Evolutionary conservation across 2,329 filamentous ascomycete species (phyloP).

Genomic region (Lasiodiplodia hormozganensis): DNA sequence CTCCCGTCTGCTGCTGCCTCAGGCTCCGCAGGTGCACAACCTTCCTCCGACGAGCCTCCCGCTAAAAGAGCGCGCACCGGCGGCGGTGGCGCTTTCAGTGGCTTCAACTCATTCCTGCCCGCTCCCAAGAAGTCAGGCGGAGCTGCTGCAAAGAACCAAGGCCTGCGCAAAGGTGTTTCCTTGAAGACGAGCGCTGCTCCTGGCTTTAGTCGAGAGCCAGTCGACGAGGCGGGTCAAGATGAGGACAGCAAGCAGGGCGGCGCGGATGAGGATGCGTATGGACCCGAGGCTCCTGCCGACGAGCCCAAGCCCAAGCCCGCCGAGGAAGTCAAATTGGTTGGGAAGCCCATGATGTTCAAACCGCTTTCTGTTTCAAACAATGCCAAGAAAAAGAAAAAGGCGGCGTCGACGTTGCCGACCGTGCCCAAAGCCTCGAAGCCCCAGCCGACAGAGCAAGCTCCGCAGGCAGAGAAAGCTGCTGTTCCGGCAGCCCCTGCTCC

Average conservation of each 20-base stretch:
- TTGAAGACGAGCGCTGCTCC: slow-evolving; percentile 84
- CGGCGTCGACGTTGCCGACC: background rate
- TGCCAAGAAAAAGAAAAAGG: slow-evolving; percentile 70
- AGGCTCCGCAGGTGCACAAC: slow-evolving; percentile 35
- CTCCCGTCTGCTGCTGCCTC: slow-evolving; percentile 64
- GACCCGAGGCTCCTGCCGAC: background rate
- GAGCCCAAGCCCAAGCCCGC: slow-evolving; percentile 55
- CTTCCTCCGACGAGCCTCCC: slow-evolving; percentile 59
- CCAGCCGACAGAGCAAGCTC: background rate
- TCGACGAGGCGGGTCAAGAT: slow-evolving; percentile 44
- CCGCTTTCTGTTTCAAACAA: slow-evolving; percentile 85
- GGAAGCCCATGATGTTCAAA: slow-evolving; percentile 86
- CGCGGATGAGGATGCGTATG: slow-evolving; percentile 5
- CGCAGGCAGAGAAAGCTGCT: background rate
- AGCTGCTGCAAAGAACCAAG: slow-evolving; percentile 41
- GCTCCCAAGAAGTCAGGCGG: slow-evolving; percentile 70
- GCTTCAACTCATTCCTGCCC: slow-evolving; percentile 86
- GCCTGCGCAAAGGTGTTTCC: slow-evolving; percentile 66
- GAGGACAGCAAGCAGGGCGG: slow-evolving; percentile 38
- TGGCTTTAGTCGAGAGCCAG: slow-evolving; percentile 74
- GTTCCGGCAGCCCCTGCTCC: background rate
- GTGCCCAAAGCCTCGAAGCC: background rate
- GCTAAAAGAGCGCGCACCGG: slow-evolving; percentile 73
- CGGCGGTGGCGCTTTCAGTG: slow-evolving; percentile 71
- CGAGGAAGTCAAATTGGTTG: slow-evolving; percentile 70